Conservation (phyloP, 768 basidiomycete genomes). For the Russula sp. region DNA sequence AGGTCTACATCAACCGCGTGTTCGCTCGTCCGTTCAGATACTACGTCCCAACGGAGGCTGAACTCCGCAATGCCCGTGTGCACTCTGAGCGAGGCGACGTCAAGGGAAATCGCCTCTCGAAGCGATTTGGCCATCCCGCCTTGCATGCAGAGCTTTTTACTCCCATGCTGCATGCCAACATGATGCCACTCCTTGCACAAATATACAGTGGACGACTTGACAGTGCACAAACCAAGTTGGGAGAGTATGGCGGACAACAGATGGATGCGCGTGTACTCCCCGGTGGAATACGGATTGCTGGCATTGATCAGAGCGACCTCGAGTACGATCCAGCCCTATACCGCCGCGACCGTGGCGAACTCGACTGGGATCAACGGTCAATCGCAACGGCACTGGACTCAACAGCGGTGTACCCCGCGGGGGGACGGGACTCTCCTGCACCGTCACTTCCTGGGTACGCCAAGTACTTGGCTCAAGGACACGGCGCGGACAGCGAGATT, state of each 20-base stretch:
- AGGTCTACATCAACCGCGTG: constrained; percentile 70
- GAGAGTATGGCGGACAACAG: constrained; percentile 75
- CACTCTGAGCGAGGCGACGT: constrained; percentile 76
- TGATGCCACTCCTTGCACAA: constrained; percentile 73
- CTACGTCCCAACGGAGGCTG: constrained; percentile 79
- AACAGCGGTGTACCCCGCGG: constrained; percentile 41
- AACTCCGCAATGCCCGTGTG: constrained; percentile 69
- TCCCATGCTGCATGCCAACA: constrained; percentile 81
- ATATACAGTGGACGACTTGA: constrained; percentile 75
- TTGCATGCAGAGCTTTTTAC: constrained; percentile 84
- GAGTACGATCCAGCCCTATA: constrained; percentile 82
- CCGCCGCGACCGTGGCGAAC: constrained; percentile 75
- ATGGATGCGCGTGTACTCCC: constrained; percentile 72
- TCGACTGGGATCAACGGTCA: constrained; percentile 85
- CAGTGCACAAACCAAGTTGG: constrained; percentile 58
- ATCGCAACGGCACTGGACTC: constrained; percentile 51
- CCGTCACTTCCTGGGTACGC: constrained; percentile 49
- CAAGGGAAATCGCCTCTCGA: constrained; percentile 71
- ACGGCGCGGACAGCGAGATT: constrained; percentile 39
- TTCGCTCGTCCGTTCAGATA: constrained; percentile 72
- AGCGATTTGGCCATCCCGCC: constrained; percentile 93
- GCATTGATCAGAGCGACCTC: constrained; percentile 71
- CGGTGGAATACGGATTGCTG: constrained; percentile 81
- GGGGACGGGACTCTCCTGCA: constrained; percentile 41
- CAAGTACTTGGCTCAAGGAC: constrained; percentile 46